phyloP scores from a whole-genome alignment of 345 rosid genomes.

The Nephelium lappaceum region DNA sequence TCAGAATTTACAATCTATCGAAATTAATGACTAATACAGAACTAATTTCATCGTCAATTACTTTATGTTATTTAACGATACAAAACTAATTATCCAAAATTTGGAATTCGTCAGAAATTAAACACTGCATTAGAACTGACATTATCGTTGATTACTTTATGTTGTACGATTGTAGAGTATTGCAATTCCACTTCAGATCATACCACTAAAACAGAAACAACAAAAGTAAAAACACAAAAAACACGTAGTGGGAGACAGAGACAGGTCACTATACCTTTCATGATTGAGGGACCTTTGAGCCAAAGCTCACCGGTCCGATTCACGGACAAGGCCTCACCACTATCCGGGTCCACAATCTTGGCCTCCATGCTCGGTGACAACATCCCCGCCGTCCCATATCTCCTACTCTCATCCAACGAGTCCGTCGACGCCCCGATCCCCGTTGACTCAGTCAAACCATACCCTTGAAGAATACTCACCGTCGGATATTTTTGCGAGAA shows the following conservation, averaged over 20 bases:
- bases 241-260: no score
- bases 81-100: no score
- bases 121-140: no score
- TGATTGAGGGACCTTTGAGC: constrained; percentile 65
- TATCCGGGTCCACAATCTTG: constrained; percentile 70
- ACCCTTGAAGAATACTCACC: constrained; percentile 63
- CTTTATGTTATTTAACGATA: no score
- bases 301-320: constrained; percentile 76
- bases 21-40: no score
- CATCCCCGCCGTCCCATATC: constrained; percentile 74
- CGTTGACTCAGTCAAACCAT: constrained; percentile 80
- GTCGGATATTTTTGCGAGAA: constrained; percentile 57
- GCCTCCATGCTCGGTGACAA: constrained; percentile 63
- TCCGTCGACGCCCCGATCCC: constrained; percentile 66
- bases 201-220: not conserved
- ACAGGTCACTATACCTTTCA: constrained; percentile 53
- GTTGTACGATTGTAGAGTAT: not conserved
- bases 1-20: no score
- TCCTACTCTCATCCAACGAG: constrained; percentile 66
- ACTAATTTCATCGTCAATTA: no score
- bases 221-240: not conserved
- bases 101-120: no score
- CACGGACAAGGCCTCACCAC: constrained; percentile 50
- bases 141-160: no score
- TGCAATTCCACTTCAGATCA: not conserved